phyloP scores from a whole-genome alignment of 1,284 basidiomycete genomes.

The Pulveroboletus sp. region DNA sequence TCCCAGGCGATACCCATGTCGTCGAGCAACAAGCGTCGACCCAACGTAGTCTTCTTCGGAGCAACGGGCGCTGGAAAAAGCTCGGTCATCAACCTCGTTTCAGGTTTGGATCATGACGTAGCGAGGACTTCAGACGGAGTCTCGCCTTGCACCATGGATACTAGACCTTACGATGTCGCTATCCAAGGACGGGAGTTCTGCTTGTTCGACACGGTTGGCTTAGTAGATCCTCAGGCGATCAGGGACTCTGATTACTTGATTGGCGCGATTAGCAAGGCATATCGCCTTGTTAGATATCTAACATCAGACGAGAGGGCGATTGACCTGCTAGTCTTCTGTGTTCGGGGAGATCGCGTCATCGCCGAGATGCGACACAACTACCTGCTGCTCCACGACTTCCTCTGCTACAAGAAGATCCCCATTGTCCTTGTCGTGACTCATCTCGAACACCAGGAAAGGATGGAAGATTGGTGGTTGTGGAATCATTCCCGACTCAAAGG shows the following conservation, averaged over 20 bases:
- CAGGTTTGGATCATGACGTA: neutral
- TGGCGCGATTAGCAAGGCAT: constrained; percentile 35
- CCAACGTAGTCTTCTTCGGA: constrained; percentile 11
- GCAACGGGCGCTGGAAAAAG: neutral
- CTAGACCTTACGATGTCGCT: constrained; percentile 24
- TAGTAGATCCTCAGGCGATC: constrained; percentile 35
- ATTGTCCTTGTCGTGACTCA: constrained; percentile 24
- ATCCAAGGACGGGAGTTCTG: constrained; percentile 28
- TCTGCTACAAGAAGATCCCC: constrained; percentile 28
- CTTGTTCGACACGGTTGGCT: constrained; percentile 34
- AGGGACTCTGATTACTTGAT: constrained; percentile 30
- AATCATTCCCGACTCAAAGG: constrained; percentile 23
- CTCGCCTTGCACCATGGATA: constrained; percentile 29
- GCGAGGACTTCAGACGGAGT: constrained; percentile 27
- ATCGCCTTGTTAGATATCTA: constrained; percentile 30
- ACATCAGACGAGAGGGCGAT: constrained; percentile 33
- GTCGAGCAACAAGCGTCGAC: neutral
- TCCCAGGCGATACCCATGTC: neutral
- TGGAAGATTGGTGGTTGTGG: constrained; percentile 33
- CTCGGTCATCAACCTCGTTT: constrained; percentile 25
- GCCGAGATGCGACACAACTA: constrained; percentile 35
- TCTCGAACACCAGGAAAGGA: constrained; percentile 32
- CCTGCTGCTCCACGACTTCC: constrained; percentile 36
- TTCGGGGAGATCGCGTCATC: neutral
- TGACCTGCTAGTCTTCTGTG: constrained; percentile 33